Evolutionary conservation across 2,329 filamentous ascomycete species (phyloP), one percentile per base, ranked within the genome.

Genomic region (Fusarium sp.): DNA sequence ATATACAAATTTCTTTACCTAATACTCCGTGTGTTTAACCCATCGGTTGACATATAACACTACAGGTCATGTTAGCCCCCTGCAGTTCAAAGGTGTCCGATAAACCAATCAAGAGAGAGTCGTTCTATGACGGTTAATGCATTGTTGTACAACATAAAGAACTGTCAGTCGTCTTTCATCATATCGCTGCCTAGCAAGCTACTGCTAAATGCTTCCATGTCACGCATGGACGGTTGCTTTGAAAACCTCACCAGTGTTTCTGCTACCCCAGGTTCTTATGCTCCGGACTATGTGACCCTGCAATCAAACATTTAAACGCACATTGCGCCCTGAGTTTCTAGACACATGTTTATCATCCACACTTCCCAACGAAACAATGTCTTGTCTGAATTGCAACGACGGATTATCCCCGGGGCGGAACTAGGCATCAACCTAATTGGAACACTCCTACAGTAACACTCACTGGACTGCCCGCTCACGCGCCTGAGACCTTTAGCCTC

Each of bases 231-330:
- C n/a, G 38, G 44, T 32, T 57, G 62, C 56, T 65, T 64, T 61
- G 35, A 34, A 53, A 60, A 44, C 44, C 35, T 48, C 43, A 53
- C 50, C 57, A 62, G 58, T 50, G 61, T 65, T 65, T 65, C 61
- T 58, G 12, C 35, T 58, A 45, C 34, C 61, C 61, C 61, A 63
- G 61, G 53, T 55, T 58, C 41, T 57, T 25, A 65, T 45, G 43
- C 47, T 43, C 24, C 62, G 62, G 62, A 44, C 62, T 40, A 44
- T 29, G 42, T 32, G 41, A 44, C 47, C 32, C 47, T 43, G 36
- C 47, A 45, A 46, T 57, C 61, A 42, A 43, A 53, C 24, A 53
- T 51, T 49, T 61, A 55, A 31, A 31, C 40, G 29, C 39, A 58
- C 44, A 54, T 45, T 65, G 26, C 25, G 31, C 13, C 22, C 19